Evolutionary conservation across 1,284 basidiomycete species (phyloP).

Genomic region (Austroboletus novae-zelandiae): DNA sequence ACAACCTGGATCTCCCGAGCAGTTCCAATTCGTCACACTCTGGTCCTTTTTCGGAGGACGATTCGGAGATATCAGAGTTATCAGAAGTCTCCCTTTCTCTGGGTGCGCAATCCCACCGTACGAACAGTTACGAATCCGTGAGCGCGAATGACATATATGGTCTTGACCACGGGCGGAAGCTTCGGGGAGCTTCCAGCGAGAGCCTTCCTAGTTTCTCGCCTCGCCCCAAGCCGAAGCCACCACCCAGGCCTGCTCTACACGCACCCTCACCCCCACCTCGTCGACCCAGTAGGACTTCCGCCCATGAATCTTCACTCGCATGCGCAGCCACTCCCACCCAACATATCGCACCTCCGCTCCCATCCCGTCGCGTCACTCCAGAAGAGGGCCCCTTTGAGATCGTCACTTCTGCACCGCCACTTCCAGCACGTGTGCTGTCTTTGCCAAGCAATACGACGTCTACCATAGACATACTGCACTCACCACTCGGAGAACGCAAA

Average conservation of each 20-base stretch:
- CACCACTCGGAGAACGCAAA: slow-evolving; percentile 41
- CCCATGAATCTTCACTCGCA: not conserved
- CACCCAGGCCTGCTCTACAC: slow-evolving; percentile 18
- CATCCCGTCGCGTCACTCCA: slow-evolving; percentile 17
- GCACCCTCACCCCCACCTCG: slow-evolving; percentile 22
- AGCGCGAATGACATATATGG: not conserved
- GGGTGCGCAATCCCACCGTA: slow-evolving; percentile 2
- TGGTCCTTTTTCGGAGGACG: slow-evolving; percentile 33
- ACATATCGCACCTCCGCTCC: slow-evolving; percentile 25
- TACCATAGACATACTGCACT: slow-evolving; percentile 13
- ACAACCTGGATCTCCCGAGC: slow-evolving; percentile 19
- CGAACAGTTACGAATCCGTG: not conserved
- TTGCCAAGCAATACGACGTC: not conserved
- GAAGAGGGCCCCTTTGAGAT: slow-evolving; percentile 11
- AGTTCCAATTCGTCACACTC: slow-evolving; percentile 23
- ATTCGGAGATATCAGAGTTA: slow-evolving; percentile 28
- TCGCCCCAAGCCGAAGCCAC: slow-evolving; percentile 19
- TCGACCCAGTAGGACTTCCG: slow-evolving; percentile 6
- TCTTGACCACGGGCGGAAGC: slow-evolving; percentile 5
- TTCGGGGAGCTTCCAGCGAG: slow-evolving; percentile 24
- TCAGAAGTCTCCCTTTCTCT: slow-evolving; percentile 15
- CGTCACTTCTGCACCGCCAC: slow-evolving; percentile 20
- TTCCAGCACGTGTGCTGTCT: slow-evolving; percentile 21
- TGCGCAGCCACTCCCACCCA: slow-evolving; percentile 8
- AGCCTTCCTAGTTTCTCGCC: slow-evolving; percentile 10